These are phyloP conservation scores for Vanrija humicola DNA, from an alignment of 1,284 basidiomycete genomes.

Conservation along the genomic window DNA sequence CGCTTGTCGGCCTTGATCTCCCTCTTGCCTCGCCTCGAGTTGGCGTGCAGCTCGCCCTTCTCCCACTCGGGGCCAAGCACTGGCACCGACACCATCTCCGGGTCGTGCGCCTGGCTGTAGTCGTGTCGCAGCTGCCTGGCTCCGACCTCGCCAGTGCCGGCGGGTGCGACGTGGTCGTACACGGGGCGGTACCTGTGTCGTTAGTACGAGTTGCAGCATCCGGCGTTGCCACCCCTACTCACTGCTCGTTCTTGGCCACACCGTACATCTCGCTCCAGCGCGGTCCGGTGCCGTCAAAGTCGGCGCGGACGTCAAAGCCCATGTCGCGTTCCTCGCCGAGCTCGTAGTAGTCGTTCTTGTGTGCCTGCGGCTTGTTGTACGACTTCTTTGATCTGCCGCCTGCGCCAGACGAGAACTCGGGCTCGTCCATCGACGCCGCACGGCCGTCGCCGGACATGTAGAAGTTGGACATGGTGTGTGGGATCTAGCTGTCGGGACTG, in stretches of 20 bases:
- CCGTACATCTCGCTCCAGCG: slow-evolving; percentile 59
- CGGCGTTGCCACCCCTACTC: slow-evolving; percentile 19
- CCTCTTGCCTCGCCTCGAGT: slow-evolving; percentile 65
- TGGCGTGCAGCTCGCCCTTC: slow-evolving; percentile 65
- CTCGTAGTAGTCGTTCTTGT: slow-evolving; percentile 24
- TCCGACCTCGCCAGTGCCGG: slow-evolving; percentile 28
- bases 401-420: slow-evolving; percentile 5
- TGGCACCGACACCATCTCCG: slow-evolving; percentile 60
- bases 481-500: not conserved
- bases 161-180: slow-evolving; percentile 25
- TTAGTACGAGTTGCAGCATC: not conserved
- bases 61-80: slow-evolving; percentile 82
- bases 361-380: not conserved
- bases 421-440: slow-evolving; percentile 3
- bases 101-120: slow-evolving; percentile 1
- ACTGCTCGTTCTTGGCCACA: slow-evolving; percentile 51
- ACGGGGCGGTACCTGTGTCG: slow-evolving; percentile 26
- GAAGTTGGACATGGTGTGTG: slow-evolving; percentile 13
- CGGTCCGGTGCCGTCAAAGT: slow-evolving; percentile 85
- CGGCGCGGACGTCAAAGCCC: slow-evolving; percentile 78
- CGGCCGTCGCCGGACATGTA: slow-evolving; percentile 14
- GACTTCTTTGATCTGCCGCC: not conserved
- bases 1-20: slow-evolving; percentile 60
- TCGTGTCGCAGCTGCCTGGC: slow-evolving; percentile 38
- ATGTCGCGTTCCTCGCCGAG: slow-evolving; percentile 50